phyloP scores from a whole-genome alignment of 2,329 filamentous ascomycete genomes.

The Penicillium polonicum region DNA sequence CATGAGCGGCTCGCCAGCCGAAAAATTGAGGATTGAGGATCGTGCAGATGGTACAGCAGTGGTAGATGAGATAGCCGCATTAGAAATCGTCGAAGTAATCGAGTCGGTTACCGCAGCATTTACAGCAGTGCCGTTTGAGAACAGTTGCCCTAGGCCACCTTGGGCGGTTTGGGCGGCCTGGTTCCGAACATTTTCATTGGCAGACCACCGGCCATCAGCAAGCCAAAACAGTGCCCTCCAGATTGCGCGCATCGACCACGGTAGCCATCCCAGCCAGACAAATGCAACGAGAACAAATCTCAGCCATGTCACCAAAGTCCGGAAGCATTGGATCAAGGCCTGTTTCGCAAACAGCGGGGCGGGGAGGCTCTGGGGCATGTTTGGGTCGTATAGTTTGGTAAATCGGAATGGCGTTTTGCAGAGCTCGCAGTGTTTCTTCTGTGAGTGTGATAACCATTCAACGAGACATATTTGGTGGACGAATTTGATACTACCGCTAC shows the following conservation, averaged over 20 bases:
- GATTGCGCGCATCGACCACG: conserved; percentile 84
- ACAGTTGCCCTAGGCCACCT: conserved; percentile 21
- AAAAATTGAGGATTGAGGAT: conserved; percentile 44
- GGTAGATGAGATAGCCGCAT: conserved; percentile 24
- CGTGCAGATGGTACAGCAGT: conserved; percentile 32
- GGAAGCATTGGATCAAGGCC: conserved; percentile 69
- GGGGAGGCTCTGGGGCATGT: conserved; percentile 86
- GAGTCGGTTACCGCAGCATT: conserved; percentile 21
- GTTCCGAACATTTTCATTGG: conserved; percentile 26
- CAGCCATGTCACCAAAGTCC: conserved; percentile 73
- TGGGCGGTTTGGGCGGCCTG: conserved; percentile 16
- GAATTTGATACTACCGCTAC: conserved; percentile 96
- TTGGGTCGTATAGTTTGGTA: conserved; percentile 92
- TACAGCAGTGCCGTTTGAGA: conserved; percentile 31
- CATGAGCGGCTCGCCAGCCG: conserved; percentile 45
- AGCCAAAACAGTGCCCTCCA: conserved; percentile 97
- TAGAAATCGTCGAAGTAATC: conserved; percentile 25
- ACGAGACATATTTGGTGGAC: conserved; percentile 98
- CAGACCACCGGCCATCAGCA: conserved; percentile 70
- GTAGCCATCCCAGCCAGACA: conserved; percentile 86
- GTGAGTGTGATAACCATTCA: conserved; percentile 97
- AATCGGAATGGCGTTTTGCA: conserved; percentile 99
- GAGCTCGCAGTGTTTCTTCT: conserved; percentile 99
- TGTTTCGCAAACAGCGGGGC: conserved; percentile 77
- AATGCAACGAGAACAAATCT: conserved; percentile 74